These are phyloP conservation scores for Fagopyrum homotropicum DNA, from an alignment of 148 eudicot genomes.

Conservation along the genomic window DNA sequence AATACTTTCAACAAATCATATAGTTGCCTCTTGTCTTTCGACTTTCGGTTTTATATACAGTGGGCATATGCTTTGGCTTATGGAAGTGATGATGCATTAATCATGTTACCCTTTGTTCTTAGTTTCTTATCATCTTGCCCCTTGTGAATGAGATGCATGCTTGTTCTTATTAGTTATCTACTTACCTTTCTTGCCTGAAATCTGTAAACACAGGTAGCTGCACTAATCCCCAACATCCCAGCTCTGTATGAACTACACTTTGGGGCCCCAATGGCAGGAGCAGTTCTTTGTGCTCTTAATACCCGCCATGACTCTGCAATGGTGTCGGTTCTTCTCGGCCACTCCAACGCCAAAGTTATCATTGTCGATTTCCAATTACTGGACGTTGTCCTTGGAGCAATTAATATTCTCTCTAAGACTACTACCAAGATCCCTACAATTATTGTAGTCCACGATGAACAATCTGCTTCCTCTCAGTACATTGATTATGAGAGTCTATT, in stretches of 20 bases:
- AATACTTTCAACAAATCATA: neutral
- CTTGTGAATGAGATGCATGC: neutral
- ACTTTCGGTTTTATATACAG: neutral
- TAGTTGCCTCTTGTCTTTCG: neutral
- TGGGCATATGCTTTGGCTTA: too few species aligned
- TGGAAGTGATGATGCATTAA: neutral
- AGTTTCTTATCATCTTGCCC: too few species aligned
- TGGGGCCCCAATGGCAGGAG: constrained; percentile 78
- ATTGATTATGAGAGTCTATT: constrained; percentile 47
- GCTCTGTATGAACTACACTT: constrained; percentile 72
- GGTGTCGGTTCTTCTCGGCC: constrained; percentile 48
- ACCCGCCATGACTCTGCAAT: constrained; percentile 58
- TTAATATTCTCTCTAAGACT: constrained; percentile 31
- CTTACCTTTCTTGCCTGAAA: neutral
- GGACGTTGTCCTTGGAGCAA: constrained; percentile 37
- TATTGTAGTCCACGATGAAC: constrained; percentile 32
- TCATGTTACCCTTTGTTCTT: too few species aligned
- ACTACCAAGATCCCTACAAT: constrained; percentile 35
- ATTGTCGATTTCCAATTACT: constrained; percentile 50
- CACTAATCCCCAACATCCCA: constrained; percentile 59
- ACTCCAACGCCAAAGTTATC: constrained; percentile 55
- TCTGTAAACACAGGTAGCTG: constrained; percentile 42
- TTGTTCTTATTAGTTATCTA: neutral
- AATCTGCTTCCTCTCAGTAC: constrained; percentile 3
- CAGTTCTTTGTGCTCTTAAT: constrained; percentile 55